Conservation (phyloP, 129 eudicot genomes). For the Helianthus annuus region DNA sequence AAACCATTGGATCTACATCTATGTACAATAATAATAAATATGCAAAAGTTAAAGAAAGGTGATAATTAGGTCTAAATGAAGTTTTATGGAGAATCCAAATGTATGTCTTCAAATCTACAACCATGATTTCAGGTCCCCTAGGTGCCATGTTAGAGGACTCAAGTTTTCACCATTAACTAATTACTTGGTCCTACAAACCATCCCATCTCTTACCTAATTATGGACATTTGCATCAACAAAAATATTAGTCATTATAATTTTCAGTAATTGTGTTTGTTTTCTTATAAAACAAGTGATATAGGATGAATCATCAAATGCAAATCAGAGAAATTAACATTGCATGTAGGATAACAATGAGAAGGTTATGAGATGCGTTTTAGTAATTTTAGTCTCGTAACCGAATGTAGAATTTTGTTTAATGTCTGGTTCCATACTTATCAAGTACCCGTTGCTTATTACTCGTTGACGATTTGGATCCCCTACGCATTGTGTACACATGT, state of each 20-base stretch:
- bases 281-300: neutral
- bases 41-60: conserved; percentile 27
- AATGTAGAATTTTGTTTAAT: too few relatives aligned
- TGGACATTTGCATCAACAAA: conserved; percentile 23
- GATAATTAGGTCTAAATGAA: conserved; percentile 38
- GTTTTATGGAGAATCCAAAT: conserved; percentile 50
- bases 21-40: conserved; percentile 17
- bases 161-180: conserved; percentile 34
- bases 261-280: neutral
- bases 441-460: too few relatives aligned
- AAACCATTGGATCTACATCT: conserved; percentile 52
- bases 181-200: conserved; percentile 42
- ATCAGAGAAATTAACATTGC: too few relatives aligned
- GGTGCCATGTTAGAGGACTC: conserved; percentile 41
- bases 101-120: conserved; percentile 48
- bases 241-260: neutral
- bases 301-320: too few relatives aligned
- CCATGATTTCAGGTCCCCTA: conserved; percentile 63
- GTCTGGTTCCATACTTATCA: too few relatives aligned
- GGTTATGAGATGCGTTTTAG: too few relatives aligned
- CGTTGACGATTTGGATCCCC: too few relatives aligned
- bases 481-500: too few relatives aligned
- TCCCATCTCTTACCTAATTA: conserved; percentile 43
- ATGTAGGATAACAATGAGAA: too few relatives aligned
- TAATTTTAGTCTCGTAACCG: too few relatives aligned